These are phyloP conservation scores for Colletotrichum karsti DNA, from an alignment of 2,329 filamentous ascomycete species.

Conservation along the genomic window DNA sequence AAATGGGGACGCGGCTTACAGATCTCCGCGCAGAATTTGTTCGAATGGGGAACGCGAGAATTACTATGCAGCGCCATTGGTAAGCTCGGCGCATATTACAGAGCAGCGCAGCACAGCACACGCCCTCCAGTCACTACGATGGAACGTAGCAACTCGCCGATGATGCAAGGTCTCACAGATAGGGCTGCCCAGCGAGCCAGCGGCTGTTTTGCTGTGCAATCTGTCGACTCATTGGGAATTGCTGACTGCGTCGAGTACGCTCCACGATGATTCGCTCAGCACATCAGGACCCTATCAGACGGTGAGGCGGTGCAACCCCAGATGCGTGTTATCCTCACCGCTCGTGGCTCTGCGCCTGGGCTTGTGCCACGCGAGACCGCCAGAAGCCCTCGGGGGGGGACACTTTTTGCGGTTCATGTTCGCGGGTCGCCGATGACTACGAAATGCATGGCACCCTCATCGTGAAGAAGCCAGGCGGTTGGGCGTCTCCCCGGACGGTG, in stretches of 20 bases:
- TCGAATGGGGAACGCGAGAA: not conserved
- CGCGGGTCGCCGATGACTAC: not conserved
- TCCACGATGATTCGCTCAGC: not conserved
- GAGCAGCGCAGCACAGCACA: not conserved
- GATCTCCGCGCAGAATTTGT: not conserved
- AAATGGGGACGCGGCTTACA: not conserved
- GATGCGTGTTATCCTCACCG: conserved; percentile 20
- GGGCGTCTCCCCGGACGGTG: too few relatives aligned
- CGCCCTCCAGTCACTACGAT: not conserved
- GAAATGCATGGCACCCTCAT: not conserved
- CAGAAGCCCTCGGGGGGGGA: not conserved
- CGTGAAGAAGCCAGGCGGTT: too few relatives aligned
- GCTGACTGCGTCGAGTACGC: conserved; percentile 1
- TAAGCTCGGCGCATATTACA: conserved; percentile 3
- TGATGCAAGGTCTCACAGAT: conserved; percentile 15
- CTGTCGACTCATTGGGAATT: not conserved
- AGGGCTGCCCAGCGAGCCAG: conserved; percentile 10
- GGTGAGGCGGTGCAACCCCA: conserved; percentile 11
- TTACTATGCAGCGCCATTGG: conserved; percentile 2
- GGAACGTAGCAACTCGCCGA: conserved; percentile 20
- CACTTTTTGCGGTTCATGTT: not conserved
- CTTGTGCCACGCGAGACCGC: not conserved
- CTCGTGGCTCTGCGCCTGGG: conserved; percentile 8
- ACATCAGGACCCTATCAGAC: not conserved
- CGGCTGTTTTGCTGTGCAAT: not conserved